Evolutionary conservation across 208 protist genomes (phyloP).

Genomic region (Acanthamoeba triangularis): DNA sequence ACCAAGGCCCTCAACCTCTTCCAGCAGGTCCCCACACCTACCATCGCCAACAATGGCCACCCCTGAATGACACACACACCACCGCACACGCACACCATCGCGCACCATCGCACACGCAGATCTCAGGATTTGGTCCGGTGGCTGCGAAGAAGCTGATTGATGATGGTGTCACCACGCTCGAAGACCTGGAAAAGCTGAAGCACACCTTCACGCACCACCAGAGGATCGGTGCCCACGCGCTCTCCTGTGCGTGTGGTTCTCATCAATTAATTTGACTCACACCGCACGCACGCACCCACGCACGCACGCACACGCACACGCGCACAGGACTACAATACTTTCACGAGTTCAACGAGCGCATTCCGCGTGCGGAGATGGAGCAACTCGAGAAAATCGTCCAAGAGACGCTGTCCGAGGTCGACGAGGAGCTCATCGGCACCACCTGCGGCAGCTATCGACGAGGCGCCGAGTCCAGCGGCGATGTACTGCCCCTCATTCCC

Average conservation of each 20-base stretch:
- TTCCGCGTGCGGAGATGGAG: slow-evolving; percentile 3
- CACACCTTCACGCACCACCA: slow-evolving; percentile 79
- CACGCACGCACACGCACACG: no score
- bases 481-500: not conserved
- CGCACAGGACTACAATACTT: not conserved
- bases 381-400: not conserved
- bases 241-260: no score
- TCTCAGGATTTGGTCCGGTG: slow-evolving; percentile 24
- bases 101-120: not conserved
- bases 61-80: no score
- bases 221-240: slow-evolving; percentile 55
- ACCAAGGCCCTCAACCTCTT: slow-evolving; percentile 62
- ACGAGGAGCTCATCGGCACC: not conserved
- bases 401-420: not conserved
- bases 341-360: slow-evolving; percentile 30
- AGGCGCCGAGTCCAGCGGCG: slow-evolving; percentile 2
- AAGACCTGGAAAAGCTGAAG: slow-evolving; percentile 71
- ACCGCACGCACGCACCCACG: no score
- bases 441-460: slow-evolving; percentile 11
- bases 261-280: no score
- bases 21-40: slow-evolving; percentile 60
- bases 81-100: no score
- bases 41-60: no score
- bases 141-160: slow-evolving; percentile 75
- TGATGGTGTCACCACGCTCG: slow-evolving; percentile 58